Conservation (phyloP, 441 rosid genomes). For the Adansonia grandidieri region DNA sequence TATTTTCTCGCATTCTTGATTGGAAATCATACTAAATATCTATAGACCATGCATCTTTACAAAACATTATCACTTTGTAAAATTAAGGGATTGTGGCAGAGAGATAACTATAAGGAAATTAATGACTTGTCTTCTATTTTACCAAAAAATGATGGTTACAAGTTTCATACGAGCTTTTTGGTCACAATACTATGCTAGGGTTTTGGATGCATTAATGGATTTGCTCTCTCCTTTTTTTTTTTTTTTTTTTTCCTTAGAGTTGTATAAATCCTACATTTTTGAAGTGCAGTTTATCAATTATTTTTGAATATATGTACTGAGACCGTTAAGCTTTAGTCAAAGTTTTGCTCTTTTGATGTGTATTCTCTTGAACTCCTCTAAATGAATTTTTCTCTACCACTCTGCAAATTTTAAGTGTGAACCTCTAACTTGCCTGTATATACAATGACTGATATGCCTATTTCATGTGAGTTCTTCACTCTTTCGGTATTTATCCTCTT, state of each 20-base stretch:
- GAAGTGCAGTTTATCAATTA: not conserved
- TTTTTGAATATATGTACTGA: not conserved
- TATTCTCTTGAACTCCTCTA: not conserved
- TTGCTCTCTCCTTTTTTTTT: not conserved
- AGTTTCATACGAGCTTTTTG: not conserved
- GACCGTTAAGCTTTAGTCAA: not conserved
- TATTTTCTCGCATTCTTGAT: slow-evolving; percentile 3
- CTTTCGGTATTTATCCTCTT: not conserved
- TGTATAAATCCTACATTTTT: not conserved
- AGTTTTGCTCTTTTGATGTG: not conserved
- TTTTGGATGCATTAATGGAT: not conserved
- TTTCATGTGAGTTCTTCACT: not conserved
- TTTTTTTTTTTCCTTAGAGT: not conserved
- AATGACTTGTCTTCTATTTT: not conserved
- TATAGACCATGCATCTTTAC: not conserved
- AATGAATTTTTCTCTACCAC: not conserved
- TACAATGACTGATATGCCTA: not conserved
- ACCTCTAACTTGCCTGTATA: not conserved
- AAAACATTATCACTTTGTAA: not conserved
- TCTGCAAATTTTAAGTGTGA: not conserved
- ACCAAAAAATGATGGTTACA: no score
- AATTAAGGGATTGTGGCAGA: not conserved
- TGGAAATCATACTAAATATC: not conserved
- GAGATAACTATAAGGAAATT: not conserved
- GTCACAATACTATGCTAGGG: not conserved